Evolutionary conservation across 225 moss, liverwort and hornwort species (phyloP).

Genomic region (Sphagnum contortum): DNA sequence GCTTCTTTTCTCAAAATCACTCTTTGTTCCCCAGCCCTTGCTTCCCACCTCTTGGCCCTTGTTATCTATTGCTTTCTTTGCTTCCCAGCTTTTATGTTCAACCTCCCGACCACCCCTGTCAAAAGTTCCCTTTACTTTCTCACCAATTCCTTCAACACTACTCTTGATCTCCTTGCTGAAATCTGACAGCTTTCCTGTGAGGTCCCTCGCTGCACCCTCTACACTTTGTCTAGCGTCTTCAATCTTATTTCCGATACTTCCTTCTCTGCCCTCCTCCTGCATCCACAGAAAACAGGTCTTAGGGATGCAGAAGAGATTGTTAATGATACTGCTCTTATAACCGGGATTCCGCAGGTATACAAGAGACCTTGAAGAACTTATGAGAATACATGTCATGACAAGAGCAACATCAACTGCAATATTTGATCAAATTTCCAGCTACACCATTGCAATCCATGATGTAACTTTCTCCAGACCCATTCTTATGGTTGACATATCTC

Average conservation of each 20-base stretch:
- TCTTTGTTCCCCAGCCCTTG: slow-evolving; percentile 18
- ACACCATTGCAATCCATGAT: too few species aligned
- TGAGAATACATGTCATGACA: too few species aligned
- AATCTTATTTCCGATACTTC: slow-evolving; percentile 12
- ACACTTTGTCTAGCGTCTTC: slow-evolving; percentile 19
- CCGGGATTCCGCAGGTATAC: neutral
- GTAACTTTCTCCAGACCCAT: too few species aligned
- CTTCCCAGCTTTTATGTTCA: slow-evolving; percentile 18
- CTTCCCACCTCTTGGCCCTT: slow-evolving; percentile 22
- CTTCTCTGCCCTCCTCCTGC: slow-evolving; percentile 20
- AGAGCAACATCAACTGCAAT: too few species aligned
- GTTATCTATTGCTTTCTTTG: slow-evolving; percentile 15
- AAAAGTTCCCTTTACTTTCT: slow-evolving; percentile 19
- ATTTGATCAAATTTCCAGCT: too few species aligned
- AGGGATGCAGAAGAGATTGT: neutral
- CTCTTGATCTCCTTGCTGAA: slow-evolving; percentile 7
- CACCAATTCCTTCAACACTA: neutral
- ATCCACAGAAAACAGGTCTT: neutral
- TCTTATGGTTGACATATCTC: too few species aligned
- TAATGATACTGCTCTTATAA: neutral
- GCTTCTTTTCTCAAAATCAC: slow-evolving; percentile 15
- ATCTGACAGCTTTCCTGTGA: slow-evolving; percentile 30
- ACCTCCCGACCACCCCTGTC: slow-evolving; percentile 13
- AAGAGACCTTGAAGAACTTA: neutral
- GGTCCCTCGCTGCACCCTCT: slow-evolving; percentile 19